A percentile compares a stretch with the other conserved stretches of the same genome.
phyloP scores from a whole-genome alignment of 2,329 filamentous ascomycete species.

The Cercospora janseana region DNA sequence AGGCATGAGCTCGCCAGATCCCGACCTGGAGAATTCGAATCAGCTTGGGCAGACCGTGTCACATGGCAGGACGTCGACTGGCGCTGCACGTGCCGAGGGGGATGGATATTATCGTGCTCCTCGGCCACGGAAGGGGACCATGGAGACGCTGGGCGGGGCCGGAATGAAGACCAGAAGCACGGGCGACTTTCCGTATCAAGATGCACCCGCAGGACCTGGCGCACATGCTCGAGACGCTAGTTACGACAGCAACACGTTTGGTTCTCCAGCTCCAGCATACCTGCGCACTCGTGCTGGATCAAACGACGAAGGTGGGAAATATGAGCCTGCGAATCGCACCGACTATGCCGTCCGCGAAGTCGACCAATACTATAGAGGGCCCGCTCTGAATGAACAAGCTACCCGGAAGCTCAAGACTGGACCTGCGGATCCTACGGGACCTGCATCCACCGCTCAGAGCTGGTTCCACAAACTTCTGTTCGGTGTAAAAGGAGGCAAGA shows the following conservation, averaged over 20 bases:
- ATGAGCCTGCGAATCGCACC: conserved; percentile 44
- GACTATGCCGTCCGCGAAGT: conserved; percentile 94
- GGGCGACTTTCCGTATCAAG: conserved; percentile 43
- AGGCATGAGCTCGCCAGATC: conserved; percentile 49
- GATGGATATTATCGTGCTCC: conserved; percentile 91
- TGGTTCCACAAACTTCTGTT: conserved; percentile 71
- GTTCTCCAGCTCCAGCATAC: conserved; percentile 55
- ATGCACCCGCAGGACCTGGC: conserved; percentile 39
- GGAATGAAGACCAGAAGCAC: conserved; percentile 43
- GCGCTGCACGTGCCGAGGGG: conserved; percentile 23
- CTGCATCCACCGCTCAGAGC: conserved; percentile 81
- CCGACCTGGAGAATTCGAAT: conserved; percentile 21
- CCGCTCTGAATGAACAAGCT: conserved; percentile 75
- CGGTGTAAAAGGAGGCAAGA: conserved; percentile 63
- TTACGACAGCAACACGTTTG: conserved; percentile 41
- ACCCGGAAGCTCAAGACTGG: conserved; percentile 88
- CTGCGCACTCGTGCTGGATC: conserved; percentile 54
- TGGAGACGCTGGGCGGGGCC: conserved; percentile 52
- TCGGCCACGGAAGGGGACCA: conserved; percentile 64
- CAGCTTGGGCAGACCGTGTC: conserved; percentile 10
- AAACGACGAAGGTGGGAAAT: conserved; percentile 42
- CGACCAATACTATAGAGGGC: conserved; percentile 94
- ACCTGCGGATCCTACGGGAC: conserved; percentile 88
- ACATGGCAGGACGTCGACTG: conserved; percentile 13
- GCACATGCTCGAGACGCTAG: conserved; percentile 33